Conservation (phyloP, 345 rosid species). For the Mangifera indica region DNA sequence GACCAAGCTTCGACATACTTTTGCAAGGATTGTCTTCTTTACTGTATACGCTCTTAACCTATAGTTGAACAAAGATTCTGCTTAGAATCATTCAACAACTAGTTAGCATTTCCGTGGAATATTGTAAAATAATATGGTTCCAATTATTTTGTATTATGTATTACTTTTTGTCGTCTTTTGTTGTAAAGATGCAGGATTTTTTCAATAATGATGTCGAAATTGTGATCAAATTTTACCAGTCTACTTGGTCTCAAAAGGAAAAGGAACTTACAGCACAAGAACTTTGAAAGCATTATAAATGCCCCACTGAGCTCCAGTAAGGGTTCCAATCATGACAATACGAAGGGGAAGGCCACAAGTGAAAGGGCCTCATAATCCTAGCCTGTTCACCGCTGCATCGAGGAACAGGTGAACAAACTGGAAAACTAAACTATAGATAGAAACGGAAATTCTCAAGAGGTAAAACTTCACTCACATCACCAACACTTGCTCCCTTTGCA, state of each 20-base stretch:
- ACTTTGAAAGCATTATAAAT: conserved; percentile 93
- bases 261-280: conserved; percentile 79
- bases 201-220: no score
- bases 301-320: conserved; percentile 92
- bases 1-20: conserved; percentile 54
- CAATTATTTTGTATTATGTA: conserved; percentile 1
- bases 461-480: conserved; percentile 58
- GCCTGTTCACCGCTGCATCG: conserved; percentile 62
- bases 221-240: no score
- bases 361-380: conserved; percentile 76
- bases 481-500: conserved; percentile 82
- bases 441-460: not conserved
- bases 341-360: conserved; percentile 96
- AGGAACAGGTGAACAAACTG: not conserved
- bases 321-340: conserved; percentile 93
- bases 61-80: not conserved
- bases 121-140: not conserved
- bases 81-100: not conserved
- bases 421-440: not conserved
- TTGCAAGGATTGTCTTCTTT: conserved; percentile 86
- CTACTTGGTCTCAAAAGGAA: no score
- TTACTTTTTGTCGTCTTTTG: not conserved
- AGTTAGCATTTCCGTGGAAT: not conserved
- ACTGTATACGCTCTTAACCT: conserved; percentile 58
- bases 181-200: not conserved